Evolutionary conservation across 1,284 basidiomycete species (phyloP).

Genomic region (Ceratobasidium sp.): DNA sequence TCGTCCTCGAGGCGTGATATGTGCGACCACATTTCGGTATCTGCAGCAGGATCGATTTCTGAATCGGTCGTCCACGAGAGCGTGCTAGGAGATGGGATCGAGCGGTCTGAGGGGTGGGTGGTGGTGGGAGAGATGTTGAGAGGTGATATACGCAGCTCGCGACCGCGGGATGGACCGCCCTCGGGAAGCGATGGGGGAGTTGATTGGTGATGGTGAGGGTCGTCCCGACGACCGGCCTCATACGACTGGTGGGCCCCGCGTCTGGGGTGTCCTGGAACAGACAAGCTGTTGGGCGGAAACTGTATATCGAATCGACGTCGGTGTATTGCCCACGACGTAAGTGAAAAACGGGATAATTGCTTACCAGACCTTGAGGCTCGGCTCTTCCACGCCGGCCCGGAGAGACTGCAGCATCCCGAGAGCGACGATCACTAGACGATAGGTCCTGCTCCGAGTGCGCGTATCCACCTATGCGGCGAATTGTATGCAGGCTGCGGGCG

Average conservation of each 20-base stretch:
- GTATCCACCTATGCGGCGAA: slow-evolving; percentile 24
- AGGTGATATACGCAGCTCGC: slow-evolving; percentile 25
- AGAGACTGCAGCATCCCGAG: slow-evolving; percentile 2
- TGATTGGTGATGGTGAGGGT: not conserved
- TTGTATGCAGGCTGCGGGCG: slow-evolving; percentile 19
- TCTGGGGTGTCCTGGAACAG: slow-evolving; percentile 21
- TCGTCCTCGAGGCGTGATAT: slow-evolving; percentile 40
- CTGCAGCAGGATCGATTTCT: slow-evolving; percentile 25
- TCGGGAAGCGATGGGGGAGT: slow-evolving; percentile 16
- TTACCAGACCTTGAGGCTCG: slow-evolving; percentile 37
- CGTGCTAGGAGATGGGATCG: slow-evolving; percentile 34
- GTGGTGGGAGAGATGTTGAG: slow-evolving; percentile 31
- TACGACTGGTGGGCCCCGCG: slow-evolving; percentile 20
- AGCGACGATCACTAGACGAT: slow-evolving; percentile 5
- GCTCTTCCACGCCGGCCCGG: slow-evolving; percentile 32
- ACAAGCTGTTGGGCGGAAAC: slow-evolving; percentile 24
- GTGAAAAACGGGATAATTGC: slow-evolving; percentile 7
- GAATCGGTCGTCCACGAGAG: slow-evolving; percentile 42
- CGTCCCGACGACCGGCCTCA: not conserved
- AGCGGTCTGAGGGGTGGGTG: slow-evolving; percentile 16
- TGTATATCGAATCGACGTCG: not conserved
- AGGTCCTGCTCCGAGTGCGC: slow-evolving; percentile 39
- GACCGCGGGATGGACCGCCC: slow-evolving; percentile 6
- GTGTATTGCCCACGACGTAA: not conserved
- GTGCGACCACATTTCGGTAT: slow-evolving; percentile 36